Percentiles rank a stretch among this genome's conserved stretches.
Evolutionary conservation across 1,139 yeast species (phyloP).

Genomic region (Sugiyamaella japonica): DNA sequence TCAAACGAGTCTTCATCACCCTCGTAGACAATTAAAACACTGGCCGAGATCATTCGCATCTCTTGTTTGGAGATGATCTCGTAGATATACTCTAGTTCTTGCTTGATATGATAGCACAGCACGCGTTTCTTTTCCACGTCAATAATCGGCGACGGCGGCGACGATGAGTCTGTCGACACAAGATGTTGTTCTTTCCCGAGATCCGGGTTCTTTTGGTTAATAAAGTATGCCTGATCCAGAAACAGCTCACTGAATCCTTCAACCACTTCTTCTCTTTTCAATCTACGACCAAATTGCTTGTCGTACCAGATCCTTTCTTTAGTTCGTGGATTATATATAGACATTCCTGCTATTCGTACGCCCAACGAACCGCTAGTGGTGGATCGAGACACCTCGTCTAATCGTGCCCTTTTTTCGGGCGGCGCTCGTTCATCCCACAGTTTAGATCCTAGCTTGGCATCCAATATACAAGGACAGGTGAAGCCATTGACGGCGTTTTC

Average conservation of each 20-base stretch:
- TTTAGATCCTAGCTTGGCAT: slow-evolving; percentile 74
- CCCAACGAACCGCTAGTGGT: slow-evolving; percentile 82
- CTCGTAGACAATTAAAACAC: slow-evolving; percentile 74
- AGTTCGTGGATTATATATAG: slow-evolving; percentile 45
- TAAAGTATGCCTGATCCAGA: slow-evolving; percentile 24
- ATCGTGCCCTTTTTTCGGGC: slow-evolving; percentile 59
- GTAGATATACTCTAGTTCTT: slow-evolving; percentile 62
- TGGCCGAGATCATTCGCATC: slow-evolving; percentile 69
- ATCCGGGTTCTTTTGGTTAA: no score
- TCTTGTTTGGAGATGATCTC: slow-evolving; percentile 64
- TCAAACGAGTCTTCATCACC: slow-evolving; percentile 50
- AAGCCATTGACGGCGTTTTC: slow-evolving; percentile 68
- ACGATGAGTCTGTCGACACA: no score
- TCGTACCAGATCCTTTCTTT: slow-evolving; percentile 49
- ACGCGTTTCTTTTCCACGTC: slow-evolving; percentile 32
- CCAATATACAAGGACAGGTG: slow-evolving; percentile 68
- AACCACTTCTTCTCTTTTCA: slow-evolving; percentile 46
- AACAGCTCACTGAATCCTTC: slow-evolving; percentile 58
- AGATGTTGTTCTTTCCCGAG: no score
- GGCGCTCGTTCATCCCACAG: slow-evolving; percentile 60
- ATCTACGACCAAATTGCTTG: slow-evolving; percentile 68
- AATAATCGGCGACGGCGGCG: neutral
- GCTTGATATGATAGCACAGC: slow-evolving; percentile 49
- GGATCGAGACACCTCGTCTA: slow-evolving; percentile 58
- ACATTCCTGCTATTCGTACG: slow-evolving; percentile 89